Evolutionary conservation across 345 rosid species (phyloP).

Genomic region (Syzygium grande): DNA sequence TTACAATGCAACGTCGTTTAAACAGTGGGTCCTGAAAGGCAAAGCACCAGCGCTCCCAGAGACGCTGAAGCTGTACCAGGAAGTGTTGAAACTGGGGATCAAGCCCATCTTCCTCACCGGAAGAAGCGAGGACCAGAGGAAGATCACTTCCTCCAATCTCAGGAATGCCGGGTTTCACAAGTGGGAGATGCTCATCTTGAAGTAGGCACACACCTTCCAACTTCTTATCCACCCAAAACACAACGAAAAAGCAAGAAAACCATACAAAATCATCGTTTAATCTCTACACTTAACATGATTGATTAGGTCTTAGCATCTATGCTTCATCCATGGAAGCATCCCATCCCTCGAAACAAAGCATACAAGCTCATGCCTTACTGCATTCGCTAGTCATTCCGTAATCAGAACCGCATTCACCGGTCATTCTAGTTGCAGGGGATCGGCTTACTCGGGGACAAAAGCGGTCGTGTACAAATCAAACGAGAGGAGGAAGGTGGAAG

Average conservation of each 20-base stretch:
- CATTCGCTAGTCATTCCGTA: no score
- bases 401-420: not conserved
- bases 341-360: not conserved
- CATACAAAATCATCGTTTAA: not conserved
- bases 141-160: conserved; percentile 17
- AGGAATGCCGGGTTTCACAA: conserved; percentile 21
- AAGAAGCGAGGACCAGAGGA: conserved; percentile 14
- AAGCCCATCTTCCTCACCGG: conserved; percentile 37
- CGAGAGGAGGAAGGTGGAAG: conserved; percentile 15
- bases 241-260: not conserved
- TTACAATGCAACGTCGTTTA: conserved; percentile 11
- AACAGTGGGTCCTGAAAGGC: conserved; percentile 22
- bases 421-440: conserved; percentile 6
- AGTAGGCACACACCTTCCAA: conserved; percentile 2
- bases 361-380: not conserved
- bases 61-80: conserved; percentile 16
- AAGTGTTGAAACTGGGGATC: conserved; percentile 16
- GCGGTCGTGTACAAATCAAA: conserved; percentile 23
- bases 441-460: conserved; percentile 2
- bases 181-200: conserved; percentile 35
- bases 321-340: not conserved
- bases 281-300: not conserved
- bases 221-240: not conserved
- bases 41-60: conserved; percentile 34
- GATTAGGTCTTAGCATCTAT: not conserved